Evolutionary conservation across 2,329 filamentous ascomycete genomes (phyloP).

Genomic region (Diaporthe vaccinii): DNA sequence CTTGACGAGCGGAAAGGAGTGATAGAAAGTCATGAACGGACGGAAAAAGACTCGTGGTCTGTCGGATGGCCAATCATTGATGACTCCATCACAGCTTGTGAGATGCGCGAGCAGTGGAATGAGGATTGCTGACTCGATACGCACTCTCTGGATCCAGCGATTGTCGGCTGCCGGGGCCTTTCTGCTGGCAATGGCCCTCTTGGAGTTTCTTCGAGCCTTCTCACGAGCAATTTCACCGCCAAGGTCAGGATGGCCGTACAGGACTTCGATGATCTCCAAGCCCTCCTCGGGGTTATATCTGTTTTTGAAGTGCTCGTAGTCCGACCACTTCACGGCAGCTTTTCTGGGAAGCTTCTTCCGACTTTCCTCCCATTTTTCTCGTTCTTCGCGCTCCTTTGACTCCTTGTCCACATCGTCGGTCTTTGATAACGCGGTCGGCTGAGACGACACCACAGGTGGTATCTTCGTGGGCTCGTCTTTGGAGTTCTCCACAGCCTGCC

Average conservation of each 20-base stretch:
- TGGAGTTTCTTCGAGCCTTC: constrained; percentile 27
- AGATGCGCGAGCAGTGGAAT: constrained; percentile 39
- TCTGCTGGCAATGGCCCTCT: neutral
- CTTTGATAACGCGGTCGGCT: neutral
- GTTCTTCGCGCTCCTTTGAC: neutral
- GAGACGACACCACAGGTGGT: neutral
- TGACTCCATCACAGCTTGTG: neutral
- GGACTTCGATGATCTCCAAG: constrained; percentile 44
- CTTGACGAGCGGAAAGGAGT: constrained; percentile 38
- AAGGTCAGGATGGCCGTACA: constrained; percentile 36
- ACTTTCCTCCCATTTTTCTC: neutral
- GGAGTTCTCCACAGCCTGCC: neutral
- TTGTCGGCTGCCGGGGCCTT: neutral
- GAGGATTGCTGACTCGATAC: constrained; percentile 43
- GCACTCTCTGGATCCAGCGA: constrained; percentile 42
- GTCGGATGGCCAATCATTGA: constrained; percentile 26
- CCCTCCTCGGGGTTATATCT: constrained; percentile 41
- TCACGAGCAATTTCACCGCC: neutral
- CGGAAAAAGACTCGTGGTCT: constrained; percentile 41
- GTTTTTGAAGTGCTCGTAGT: constrained; percentile 46
- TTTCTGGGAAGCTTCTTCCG: constrained; percentile 1
- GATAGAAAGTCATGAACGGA: constrained; percentile 42
- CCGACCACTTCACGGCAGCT: constrained; percentile 36
- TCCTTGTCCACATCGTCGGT: neutral
- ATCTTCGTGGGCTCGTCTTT: neutral